phyloP scores from a whole-genome alignment of 306 rosid genomes.

The Cucurbita moschata region DNA sequence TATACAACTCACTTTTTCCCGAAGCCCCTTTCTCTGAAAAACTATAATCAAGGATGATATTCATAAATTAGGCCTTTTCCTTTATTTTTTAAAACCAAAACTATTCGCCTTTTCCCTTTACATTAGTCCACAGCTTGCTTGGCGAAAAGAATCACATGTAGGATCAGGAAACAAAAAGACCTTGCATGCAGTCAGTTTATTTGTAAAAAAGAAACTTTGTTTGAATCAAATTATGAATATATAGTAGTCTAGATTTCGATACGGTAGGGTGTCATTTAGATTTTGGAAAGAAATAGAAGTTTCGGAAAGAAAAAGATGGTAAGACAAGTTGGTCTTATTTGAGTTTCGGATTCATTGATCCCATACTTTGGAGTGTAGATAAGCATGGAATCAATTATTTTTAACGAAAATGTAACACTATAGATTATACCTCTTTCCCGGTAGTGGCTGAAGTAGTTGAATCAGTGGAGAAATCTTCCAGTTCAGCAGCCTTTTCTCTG shows the following conservation, averaged over 20 bases:
- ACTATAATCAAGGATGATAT: too few relatives aligned
- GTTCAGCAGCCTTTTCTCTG: slow-evolving; percentile 87
- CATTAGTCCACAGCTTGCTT: too few relatives aligned
- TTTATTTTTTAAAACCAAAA: too few relatives aligned
- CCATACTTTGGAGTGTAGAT: neutral
- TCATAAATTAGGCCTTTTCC: too few relatives aligned
- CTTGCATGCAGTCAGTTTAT: neutral
- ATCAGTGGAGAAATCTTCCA: slow-evolving; percentile 82
- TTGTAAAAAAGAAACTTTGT: neutral
- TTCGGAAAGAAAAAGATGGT: neutral
- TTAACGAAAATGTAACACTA: neutral
- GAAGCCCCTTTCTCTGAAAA: too few relatives aligned
- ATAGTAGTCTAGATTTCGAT: neutral
- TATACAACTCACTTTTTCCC: too few relatives aligned
- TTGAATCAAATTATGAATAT: neutral
- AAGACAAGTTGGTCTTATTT: neutral
- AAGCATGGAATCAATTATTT: neutral
- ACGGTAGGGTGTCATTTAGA: neutral
- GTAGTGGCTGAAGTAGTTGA: slow-evolving; percentile 25
- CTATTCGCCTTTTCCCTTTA: too few relatives aligned
- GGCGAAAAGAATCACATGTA: too few relatives aligned
- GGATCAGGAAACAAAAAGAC: too few relatives aligned
- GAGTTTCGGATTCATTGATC: neutral
- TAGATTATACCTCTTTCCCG: slow-evolving; percentile 33
- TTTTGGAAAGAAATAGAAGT: neutral